A percentile compares a stretch with the other conserved stretches of the same genome.
Conservation (phyloP, 139 green algal species). For the Picocystis salinarum region DNA sequence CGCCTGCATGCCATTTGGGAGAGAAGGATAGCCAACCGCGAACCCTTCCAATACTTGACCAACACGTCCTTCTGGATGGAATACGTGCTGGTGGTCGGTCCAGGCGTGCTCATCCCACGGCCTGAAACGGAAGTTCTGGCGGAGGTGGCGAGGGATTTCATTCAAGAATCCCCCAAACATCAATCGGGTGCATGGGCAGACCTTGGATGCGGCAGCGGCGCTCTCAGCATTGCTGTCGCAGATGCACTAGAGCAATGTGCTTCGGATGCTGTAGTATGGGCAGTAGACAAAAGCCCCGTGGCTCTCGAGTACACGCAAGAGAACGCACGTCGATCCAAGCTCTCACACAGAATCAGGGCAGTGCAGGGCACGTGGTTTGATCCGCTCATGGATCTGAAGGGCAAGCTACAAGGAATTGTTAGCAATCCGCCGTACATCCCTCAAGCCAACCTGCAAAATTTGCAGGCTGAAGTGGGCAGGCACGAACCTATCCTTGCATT, state of each 20-base stretch:
- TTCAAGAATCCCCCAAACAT: too few relatives aligned
- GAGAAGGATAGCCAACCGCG: constrained; percentile 27
- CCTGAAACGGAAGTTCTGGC: constrained; percentile 79
- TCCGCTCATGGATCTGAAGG: constrained; percentile 19
- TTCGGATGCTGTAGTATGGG: constrained; percentile 5
- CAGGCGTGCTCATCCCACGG: constrained; percentile 71
- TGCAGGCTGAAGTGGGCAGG: constrained; percentile 43
- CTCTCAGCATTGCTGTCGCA: constrained; percentile 54
- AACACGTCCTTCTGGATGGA: constrained; percentile 59
- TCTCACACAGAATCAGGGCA: constrained; percentile 24
- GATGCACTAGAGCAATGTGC: constrained; percentile 15
- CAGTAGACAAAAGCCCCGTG: constrained; percentile 10
- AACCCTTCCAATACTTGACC: constrained; percentile 78
- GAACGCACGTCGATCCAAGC: constrained; percentile 17
- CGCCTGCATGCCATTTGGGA: constrained; percentile 9
- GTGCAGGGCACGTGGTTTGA: constrained; percentile 47
- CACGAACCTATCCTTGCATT: constrained; percentile 69
- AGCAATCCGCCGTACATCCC: constrained; percentile 90
- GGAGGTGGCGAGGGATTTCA: constrained; percentile 29
- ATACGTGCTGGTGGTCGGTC: constrained; percentile 46
- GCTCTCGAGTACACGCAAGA: constrained; percentile 2
- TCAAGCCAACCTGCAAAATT: constrained; percentile 20
- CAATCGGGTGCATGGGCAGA: constrained; percentile 75
- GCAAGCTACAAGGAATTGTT: constrained; percentile 51
- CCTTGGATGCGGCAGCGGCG: constrained; percentile 76